Evolutionary conservation across 2,329 filamentous ascomycete genomes (phyloP), one percentile per base, ranked within the genome.

Genomic region (Sporothrix mexicana): DNA sequence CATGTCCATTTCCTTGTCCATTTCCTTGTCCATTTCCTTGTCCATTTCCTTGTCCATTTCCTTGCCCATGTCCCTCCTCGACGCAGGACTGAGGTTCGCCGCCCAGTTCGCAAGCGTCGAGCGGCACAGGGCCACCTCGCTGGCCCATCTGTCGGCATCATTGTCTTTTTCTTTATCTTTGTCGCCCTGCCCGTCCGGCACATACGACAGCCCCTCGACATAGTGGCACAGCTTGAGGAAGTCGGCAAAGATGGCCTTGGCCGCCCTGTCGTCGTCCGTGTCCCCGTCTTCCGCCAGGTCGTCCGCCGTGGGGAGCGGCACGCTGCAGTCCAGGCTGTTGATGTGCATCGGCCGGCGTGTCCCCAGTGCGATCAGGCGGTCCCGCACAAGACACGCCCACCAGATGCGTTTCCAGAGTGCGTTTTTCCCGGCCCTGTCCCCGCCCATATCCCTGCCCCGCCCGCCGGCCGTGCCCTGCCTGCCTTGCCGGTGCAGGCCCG

Each of bases 291-390:
- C 55, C 1, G 13, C 55, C 12, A 59, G 13, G 12, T 59, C 55
- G 9, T 13, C 55, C 25, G 55, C 55, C 4, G 55, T 59, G 13
- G 55, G 55, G 25, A 59, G 0, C 3, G 55, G 55, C 25, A 59
- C 55, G 15, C 13, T 59, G 55, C 55, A 59, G 55, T 59, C 55
- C 23, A 30, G 55, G 12, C 55, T 59, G 25, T 59, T 59, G 8
- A 59, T 59, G 55, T 59, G 55, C 55, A 59, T 59, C 12, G 55
- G 55, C 25, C 55, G 55, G 25, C 55, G 25, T 2, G 55, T 59
- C 10, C 55, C 55, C 13, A 59, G 55, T 0, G 55, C 13, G 8
- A 59, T 59, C 12, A 59, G 25, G 6, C 55, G 55, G 55, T 59
- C 55, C 20, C 55, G 55, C 13, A 59, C 55, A 5, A 59, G 55